Evolutionary conservation across 139 green algal genomes (phyloP).

Genomic region (Chlamydomonas sphaeroides): DNA sequence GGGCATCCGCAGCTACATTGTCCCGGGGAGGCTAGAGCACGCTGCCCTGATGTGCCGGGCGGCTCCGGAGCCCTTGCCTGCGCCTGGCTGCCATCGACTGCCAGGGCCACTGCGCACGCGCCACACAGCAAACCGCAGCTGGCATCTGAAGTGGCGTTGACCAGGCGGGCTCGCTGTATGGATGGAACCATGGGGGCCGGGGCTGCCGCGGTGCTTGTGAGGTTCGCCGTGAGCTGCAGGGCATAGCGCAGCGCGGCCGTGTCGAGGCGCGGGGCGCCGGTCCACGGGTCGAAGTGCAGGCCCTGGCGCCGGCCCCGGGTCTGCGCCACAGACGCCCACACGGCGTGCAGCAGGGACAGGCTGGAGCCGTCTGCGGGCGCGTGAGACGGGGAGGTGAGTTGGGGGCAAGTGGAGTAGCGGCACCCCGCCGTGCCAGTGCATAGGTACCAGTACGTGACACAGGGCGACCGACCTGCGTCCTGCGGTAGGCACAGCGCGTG

Average conservation of each 20-base stretch:
- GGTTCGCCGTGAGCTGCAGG: constrained; percentile 5
- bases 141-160: too few species aligned
- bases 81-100: too few species aligned
- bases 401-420: not conserved
- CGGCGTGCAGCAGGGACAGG: not conserved
- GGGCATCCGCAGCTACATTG: too few species aligned
- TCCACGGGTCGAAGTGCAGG: not conserved
- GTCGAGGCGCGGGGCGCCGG: not conserved
- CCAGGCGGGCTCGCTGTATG: too few species aligned
- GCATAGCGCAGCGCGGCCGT: not conserved
- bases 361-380: not conserved
- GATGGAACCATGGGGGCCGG: too few species aligned
- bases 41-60: too few species aligned
- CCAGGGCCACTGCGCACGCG: too few species aligned
- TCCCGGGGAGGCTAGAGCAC: too few species aligned
- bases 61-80: too few species aligned
- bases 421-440: too few species aligned
- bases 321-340: constrained; percentile 4
- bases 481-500: constrained; percentile 1
- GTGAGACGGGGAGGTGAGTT: not conserved
- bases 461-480: not conserved
- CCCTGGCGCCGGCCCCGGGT: not conserved
- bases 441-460: not conserved
- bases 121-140: too few species aligned
- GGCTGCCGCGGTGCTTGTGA: too few species aligned